These are phyloP conservation scores for Silybum marianum DNA, from an alignment of 129 eudicot species.

Conservation along the genomic window DNA sequence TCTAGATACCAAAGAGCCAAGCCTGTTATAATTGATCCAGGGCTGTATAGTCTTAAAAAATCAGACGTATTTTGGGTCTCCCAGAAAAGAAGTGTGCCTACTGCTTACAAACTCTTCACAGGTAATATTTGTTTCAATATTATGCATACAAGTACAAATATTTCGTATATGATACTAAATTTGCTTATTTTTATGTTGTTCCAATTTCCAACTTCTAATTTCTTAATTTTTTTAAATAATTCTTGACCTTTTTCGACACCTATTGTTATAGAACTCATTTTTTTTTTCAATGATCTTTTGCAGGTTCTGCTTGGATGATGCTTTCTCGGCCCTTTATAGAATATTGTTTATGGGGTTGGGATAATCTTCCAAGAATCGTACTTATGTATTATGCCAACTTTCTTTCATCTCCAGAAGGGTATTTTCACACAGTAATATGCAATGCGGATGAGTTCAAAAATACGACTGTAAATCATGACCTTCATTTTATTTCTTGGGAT, in stretches of 20 bases:
- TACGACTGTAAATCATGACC: slow-evolving; percentile 82
- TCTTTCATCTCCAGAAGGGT: slow-evolving; percentile 83
- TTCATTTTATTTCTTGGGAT: slow-evolving; percentile 85
- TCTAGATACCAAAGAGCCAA: slow-evolving; percentile 75
- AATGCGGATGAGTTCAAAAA: slow-evolving; percentile 65
- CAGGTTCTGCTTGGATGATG: slow-evolving; percentile 97
- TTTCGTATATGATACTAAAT: neutral
- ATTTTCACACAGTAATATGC: slow-evolving; percentile 84
- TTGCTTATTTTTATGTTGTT: neutral
- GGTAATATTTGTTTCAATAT: slow-evolving; percentile 36
- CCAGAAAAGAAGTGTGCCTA: slow-evolving; percentile 62
- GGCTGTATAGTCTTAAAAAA: slow-evolving; percentile 60
- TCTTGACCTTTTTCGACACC: neutral
- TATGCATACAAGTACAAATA: neutral
- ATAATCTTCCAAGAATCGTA: slow-evolving; percentile 67
- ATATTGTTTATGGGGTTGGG: slow-evolving; percentile 85
- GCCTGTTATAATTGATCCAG: slow-evolving; percentile 80
- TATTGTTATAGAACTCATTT: no score
- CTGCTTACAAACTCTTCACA: slow-evolving; percentile 80
- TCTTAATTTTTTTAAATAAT: no score
- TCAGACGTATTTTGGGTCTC: slow-evolving; percentile 72
- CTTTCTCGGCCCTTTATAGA: slow-evolving; percentile 76
- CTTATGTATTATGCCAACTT: slow-evolving; percentile 86
- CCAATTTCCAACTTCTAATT: neutral
- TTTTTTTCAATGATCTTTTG: neutral